A percentile compares a stretch with the other conserved stretches of the same genome.
Conservation (phyloP, 2,329 filamentous ascomycete genomes). For the Fusarium continuum region DNA sequence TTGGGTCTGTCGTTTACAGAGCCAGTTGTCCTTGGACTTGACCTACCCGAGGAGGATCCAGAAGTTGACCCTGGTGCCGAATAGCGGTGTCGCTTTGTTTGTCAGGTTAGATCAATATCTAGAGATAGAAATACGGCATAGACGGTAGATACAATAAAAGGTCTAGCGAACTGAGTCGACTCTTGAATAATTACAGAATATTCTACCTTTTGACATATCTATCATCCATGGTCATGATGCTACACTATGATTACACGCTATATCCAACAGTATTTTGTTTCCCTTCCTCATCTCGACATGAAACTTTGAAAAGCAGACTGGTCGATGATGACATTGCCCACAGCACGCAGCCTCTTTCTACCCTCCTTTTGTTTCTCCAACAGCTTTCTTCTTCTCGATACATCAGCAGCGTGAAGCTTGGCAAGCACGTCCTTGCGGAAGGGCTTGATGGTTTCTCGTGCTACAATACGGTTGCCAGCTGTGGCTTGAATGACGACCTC, state of each 20-base stretch:
- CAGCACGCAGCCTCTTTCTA: conserved; percentile 82
- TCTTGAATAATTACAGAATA: background rate
- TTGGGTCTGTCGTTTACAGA: conserved; percentile 50
- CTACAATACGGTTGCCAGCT: conserved; percentile 82
- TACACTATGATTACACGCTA: conserved; percentile 32
- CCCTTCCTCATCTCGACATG: conserved; percentile 71
- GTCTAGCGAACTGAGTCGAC: conserved; percentile 15
- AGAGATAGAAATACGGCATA: background rate
- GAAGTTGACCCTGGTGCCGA: background rate
- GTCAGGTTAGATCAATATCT: background rate
- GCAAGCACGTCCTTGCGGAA: conserved; percentile 95
- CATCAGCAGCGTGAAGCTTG: conserved; percentile 92
- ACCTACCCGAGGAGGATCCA: conserved; percentile 48
- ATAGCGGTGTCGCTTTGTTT: background rate
- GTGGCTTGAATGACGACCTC: conserved; percentile 95
- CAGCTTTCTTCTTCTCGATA: conserved; percentile 82
- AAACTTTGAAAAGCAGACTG: conserved; percentile 96
- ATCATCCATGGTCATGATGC: conserved; percentile 16
- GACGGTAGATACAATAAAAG: too few species aligned
- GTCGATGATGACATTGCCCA: conserved; percentile 95
- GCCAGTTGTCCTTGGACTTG: conserved; percentile 51
- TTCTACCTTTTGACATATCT: background rate
- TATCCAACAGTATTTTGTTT: background rate
- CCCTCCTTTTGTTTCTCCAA: conserved; percentile 98
- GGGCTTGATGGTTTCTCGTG: conserved; percentile 93